A percentile compares a stretch with the other conserved stretches of the same genome.
Conservation (phyloP, 2,329 filamentous ascomycete species). For the Coniochaeta sp. region DNA sequence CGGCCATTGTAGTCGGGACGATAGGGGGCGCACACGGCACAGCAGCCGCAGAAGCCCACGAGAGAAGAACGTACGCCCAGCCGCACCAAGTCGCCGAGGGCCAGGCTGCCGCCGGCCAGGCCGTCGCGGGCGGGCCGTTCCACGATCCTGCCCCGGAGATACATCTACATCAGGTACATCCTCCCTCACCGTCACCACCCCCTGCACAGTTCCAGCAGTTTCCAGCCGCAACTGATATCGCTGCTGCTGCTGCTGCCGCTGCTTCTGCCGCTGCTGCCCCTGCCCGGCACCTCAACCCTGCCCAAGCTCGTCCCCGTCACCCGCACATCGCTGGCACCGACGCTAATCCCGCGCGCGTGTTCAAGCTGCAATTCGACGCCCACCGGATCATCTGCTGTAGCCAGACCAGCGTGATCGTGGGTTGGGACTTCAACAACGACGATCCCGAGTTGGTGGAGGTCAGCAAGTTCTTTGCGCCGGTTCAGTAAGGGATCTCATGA, state of each 20-base stretch:
- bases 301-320: slow-evolving; percentile 3
- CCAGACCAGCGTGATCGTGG: slow-evolving; percentile 85
- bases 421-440: slow-evolving; percentile 93
- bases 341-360: slow-evolving; percentile 58
- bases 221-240: not conserved
- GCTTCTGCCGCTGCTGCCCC: slow-evolving; percentile 1
- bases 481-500: slow-evolving; percentile 41
- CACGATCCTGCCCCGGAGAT: slow-evolving; percentile 3
- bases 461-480: slow-evolving; percentile 65
- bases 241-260: not conserved
- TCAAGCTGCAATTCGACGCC: slow-evolving; percentile 95
- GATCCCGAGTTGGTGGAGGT: slow-evolving; percentile 75
- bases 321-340: slow-evolving; percentile 33
- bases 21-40: not conserved
- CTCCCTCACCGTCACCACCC: not conserved
- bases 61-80: not conserved
- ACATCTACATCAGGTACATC: slow-evolving; percentile 15
- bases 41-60: not conserved
- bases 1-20: not conserved
- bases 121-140: not conserved
- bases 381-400: slow-evolving; percentile 90
- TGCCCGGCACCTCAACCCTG: slow-evolving; percentile 5
- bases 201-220: not conserved
- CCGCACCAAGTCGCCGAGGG: not conserved
- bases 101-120: not conserved